These are phyloP conservation scores for Suillus cothurnatus DNA, from an alignment of 768 basidiomycete genomes.

Conservation along the genomic window DNA sequence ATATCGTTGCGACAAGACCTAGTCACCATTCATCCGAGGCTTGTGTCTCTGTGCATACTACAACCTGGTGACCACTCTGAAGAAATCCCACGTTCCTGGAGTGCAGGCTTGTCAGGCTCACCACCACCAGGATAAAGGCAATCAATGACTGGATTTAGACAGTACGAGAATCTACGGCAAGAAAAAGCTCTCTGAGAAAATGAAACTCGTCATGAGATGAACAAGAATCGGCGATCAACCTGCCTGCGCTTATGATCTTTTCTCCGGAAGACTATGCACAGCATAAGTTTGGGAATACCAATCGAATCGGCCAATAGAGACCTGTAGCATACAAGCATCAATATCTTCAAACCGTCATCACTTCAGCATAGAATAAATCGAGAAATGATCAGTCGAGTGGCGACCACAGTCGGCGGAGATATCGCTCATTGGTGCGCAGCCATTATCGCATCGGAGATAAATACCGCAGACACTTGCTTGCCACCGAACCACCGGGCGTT, in stretches of 20 bases:
- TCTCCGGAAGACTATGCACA: slow-evolving; percentile 34
- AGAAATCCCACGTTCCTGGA: slow-evolving; percentile 8
- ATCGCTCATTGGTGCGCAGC: slow-evolving; percentile 75
- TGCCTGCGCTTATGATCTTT: slow-evolving; percentile 36
- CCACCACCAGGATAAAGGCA: slow-evolving; percentile 8
- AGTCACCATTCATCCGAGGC: background rate
- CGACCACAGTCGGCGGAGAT: slow-evolving; percentile 9
- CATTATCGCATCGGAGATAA: slow-evolving; percentile 94
- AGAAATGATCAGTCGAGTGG: slow-evolving; percentile 26
- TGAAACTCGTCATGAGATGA: slow-evolving; percentile 29
- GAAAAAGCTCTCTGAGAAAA: slow-evolving; percentile 35
- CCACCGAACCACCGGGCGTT: slow-evolving; percentile 98
- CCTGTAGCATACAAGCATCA: slow-evolving; percentile 37
- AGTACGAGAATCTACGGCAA: slow-evolving; percentile 30
- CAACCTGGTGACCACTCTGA: slow-evolving; percentile 2
- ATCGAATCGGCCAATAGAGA: slow-evolving; percentile 24
- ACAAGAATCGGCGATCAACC: slow-evolving; percentile 37
- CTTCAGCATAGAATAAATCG: slow-evolving; percentile 31
- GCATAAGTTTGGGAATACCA: slow-evolving; percentile 32
- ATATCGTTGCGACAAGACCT: background rate
- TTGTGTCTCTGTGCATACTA: background rate
- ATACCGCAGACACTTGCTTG: slow-evolving; percentile 81
- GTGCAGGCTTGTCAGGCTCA: slow-evolving; percentile 5
- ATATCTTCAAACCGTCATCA: slow-evolving; percentile 25
- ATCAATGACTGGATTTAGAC: slow-evolving; percentile 9